Evolutionary conservation across 495 filamentous ascomycete species (phyloP).

Genomic region (Penicillium desertorum): DNA sequence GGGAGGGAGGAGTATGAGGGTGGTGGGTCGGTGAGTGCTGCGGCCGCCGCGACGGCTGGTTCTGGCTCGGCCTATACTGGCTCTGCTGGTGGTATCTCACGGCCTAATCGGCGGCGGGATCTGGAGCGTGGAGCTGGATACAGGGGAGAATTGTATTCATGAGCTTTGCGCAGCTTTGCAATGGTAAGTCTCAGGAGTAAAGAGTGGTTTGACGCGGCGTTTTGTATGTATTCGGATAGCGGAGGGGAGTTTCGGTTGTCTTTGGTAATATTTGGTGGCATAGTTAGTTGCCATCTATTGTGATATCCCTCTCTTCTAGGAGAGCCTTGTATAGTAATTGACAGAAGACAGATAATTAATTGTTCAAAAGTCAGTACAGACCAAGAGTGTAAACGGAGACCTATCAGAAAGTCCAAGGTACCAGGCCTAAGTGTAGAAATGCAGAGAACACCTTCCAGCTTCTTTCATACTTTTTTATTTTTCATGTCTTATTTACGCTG

Average conservation of each 20-base stretch:
- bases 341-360: neutral
- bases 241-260: conserved; percentile 16
- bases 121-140: conserved; percentile 44
- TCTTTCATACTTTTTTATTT: neutral
- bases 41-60: conserved; percentile 7
- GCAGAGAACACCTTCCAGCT: neutral
- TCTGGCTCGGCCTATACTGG: conserved; percentile 15
- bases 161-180: conserved; percentile 9
- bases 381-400: neutral
- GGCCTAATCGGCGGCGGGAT: conserved; percentile 37
- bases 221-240: conserved; percentile 1
- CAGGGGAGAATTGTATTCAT: conserved; percentile 45
- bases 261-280: conserved; percentile 9
- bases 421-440: neutral
- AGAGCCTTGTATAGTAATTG: conserved; percentile 8
- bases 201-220: neutral
- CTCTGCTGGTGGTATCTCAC: conserved; percentile 26
- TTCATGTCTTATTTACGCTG: neutral
- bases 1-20: conserved; percentile 45
- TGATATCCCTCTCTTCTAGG: conserved; percentile 15
- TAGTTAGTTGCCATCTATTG: conserved; percentile 8
- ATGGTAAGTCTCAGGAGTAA: neutral
- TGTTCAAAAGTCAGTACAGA: neutral
- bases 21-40: conserved; percentile 21
- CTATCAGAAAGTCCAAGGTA: neutral